These are phyloP conservation scores for Coemansia sp. DNA, from an alignment of 192 early-diverging fungal genomes.

Conservation along the genomic window DNA sequence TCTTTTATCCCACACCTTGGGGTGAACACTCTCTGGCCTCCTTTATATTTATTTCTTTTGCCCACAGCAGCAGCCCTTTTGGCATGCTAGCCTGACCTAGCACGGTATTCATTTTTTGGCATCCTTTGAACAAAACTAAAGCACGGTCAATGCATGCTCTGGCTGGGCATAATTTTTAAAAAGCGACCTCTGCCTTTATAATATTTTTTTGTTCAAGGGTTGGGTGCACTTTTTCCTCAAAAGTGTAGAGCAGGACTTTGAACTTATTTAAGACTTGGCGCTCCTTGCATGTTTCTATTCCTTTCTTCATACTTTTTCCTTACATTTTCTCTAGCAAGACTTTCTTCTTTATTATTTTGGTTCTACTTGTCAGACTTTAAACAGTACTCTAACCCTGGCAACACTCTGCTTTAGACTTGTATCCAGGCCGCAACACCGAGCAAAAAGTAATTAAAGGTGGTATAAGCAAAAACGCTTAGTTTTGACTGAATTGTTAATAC, in stretches of 20 bases:
- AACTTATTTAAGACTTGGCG: neutral
- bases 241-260: neutral
- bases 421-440: neutral
- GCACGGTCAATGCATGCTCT: neutral
- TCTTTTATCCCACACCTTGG: neutral
- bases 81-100: too few species aligned
- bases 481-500: neutral
- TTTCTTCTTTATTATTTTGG: neutral
- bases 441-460: neutral
- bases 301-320: neutral
- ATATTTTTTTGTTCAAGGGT: conserved; percentile 10
- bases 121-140: neutral
- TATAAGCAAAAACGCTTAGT: neutral
- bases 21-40: too few species aligned
- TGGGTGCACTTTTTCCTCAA: neutral
- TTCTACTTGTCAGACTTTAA: neutral
- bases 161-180: conserved; percentile 1
- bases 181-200: neutral
- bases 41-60: too few species aligned
- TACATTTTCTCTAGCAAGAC: neutral
- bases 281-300: neutral
- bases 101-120: neutral
- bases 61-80: too few species aligned
- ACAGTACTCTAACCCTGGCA: neutral
- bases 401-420: neutral